Evolutionary conservation across 2,329 filamentous ascomycete genomes (phyloP), one percentile per base, ranked within the genome.

Genomic region (Pyrenophora seminiperda): DNA sequence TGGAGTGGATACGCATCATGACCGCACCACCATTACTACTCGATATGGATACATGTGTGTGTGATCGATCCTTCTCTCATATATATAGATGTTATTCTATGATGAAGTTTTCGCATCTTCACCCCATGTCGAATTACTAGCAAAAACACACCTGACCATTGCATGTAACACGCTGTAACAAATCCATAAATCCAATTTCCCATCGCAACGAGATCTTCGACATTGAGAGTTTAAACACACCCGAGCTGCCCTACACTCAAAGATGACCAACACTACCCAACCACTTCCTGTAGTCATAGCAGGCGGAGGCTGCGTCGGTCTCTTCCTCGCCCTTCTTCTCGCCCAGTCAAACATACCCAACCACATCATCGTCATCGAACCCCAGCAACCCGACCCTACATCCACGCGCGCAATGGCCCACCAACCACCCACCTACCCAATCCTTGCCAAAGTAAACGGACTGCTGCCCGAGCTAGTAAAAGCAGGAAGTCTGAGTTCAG

Each of bases 381-480:
- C 65, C 11, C 27, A 50, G 7, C 22, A 42, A 14, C 64, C 67
- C 0, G 62, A 66, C 19, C 55, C 56, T 4, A 52, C 63, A 5
- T 70, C 71, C 5, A 74, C 75, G 11, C 70, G 74, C 39, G 75
- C 75, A 47, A 75, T 75, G 52, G 73, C 75, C 3, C 75, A 77
- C 49, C 71, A 75, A 50, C 73, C 75, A 7, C 67, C 70, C 2
- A 70, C 75, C 0, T 73, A 75, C 31, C 71, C 73, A 0, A 69
- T 75, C 10, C 68, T 77, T 47, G 62, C 67, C 0, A 61, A 66
- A 15, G 69, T 65, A 2, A 52, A 72, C 7, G 73, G 68, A 2
- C 53, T 77, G 2, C 59, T 75, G 14, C 62, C 70, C 0, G 70
- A 73, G 22, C 61, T 76, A 17, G 52, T 68, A 6, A 62, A 59